Base-by-base conservation (phyloP, 352 stramenopile species). In the Globisporangium uncinulatum region DNA sequence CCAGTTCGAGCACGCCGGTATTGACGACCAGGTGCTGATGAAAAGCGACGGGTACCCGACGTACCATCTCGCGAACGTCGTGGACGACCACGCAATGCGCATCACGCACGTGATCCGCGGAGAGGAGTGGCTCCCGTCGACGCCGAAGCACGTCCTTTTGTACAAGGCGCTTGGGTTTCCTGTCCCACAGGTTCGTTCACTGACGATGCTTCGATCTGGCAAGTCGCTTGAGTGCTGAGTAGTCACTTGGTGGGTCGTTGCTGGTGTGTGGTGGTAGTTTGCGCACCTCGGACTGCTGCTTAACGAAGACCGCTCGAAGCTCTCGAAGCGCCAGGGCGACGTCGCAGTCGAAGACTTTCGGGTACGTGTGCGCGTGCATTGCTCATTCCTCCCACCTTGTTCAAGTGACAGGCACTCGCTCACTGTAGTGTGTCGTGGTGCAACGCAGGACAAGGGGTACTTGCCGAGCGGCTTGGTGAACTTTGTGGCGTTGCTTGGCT, bases 241-340 rank as follows among this genome's bases (percentile, higher is more conserved):
- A 47, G 17, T 3, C 4, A 24, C 42, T 15, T 9, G 9, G 13
- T 43, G 8, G 14, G 5, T 20, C 14, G 32, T 34, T n/a, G 51
- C 47, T 29, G 54, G 29, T 47, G 37, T 66, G 14, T 4, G 6
- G 34, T 13, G 34, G 45, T 21, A 93, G 78, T 97, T 92, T 76
- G 85, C 76, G 3, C 90, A 97, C 62, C 61, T 97, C 41, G 89
- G 89, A 0, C 76, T 99, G 47, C 92, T 99, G 65, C 81, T 99
- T 31, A 98, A 98, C 59, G 90, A 98, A 75, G 95, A 99, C 55
- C 89, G 97, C 29, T 97, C 97, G 46, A 99, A 99, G 69, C 73
- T 99, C n/a, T 98, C 87, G 9, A 99, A 99, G 78, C 82, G 97
- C 59, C 96, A 99, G 67, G 97, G 97, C 46, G 96, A 98, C 43